Conservation (phyloP, 805 yeast genomes). For the Candida suzukii region DNA sequence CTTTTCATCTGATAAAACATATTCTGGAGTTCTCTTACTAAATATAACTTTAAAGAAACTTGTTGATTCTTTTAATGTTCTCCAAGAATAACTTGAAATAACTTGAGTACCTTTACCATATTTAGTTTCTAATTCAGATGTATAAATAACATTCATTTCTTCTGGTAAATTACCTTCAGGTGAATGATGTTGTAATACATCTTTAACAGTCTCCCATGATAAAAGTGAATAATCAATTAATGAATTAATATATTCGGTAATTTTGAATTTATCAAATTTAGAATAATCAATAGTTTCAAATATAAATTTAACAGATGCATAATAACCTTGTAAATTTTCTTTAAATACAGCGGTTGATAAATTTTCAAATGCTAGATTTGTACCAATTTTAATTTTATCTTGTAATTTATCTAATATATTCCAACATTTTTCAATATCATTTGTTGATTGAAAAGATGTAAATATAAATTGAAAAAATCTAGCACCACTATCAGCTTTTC, state of each 20-base stretch:
- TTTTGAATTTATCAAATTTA: not conserved
- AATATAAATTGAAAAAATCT: slow-evolving; percentile 49
- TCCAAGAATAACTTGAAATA: slow-evolving; percentile 69
- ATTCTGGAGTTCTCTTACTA: slow-evolving; percentile 24
- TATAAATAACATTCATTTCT: slow-evolving; percentile 30
- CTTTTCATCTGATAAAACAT: slow-evolving; percentile 15
- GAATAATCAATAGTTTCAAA: slow-evolving; percentile 15
- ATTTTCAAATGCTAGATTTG: slow-evolving; percentile 27
- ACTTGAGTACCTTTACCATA: slow-evolving; percentile 35
- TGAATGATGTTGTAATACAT: slow-evolving; percentile 57
- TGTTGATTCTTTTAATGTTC: slow-evolving; percentile 73
- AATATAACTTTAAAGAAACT: slow-evolving; percentile 38
- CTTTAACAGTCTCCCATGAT: slow-evolving; percentile 39
- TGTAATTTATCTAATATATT: slow-evolving; percentile 27
- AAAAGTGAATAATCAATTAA: slow-evolving; percentile 6
- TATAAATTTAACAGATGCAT: slow-evolving; percentile 45
- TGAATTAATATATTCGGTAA: slow-evolving; percentile 1
- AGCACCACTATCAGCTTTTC: slow-evolving; percentile 78
- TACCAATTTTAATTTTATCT: slow-evolving; percentile 24
- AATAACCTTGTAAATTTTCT: slow-evolving; percentile 62
- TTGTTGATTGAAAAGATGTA: slow-evolving; percentile 21
- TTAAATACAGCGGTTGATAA: slow-evolving; percentile 37
- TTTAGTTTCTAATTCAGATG: slow-evolving; percentile 23
- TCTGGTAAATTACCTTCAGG: slow-evolving; percentile 61
- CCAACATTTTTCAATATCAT: slow-evolving; percentile 11